Conservation (phyloP, 208 protist genomes). For the Wallacemonas sp. region DNA sequence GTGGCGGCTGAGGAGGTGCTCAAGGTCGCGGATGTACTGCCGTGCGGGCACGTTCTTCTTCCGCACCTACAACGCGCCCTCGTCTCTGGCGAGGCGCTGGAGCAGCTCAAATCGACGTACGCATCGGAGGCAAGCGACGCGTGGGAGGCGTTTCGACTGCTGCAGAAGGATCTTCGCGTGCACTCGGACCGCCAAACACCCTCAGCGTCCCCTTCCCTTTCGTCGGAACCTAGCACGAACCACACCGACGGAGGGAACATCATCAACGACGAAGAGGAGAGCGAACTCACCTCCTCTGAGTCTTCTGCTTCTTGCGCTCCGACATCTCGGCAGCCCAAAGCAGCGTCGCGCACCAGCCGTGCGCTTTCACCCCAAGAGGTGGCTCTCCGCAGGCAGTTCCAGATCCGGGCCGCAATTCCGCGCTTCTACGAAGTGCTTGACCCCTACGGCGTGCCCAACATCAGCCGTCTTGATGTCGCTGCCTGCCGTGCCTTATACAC, state of each 20-base stretch:
- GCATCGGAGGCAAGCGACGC: neutral
- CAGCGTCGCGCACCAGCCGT: neutral
- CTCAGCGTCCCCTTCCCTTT: too few relatives aligned
- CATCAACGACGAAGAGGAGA: neutral
- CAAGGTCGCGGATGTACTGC: conserved; percentile 53
- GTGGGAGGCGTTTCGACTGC: conserved; percentile 9
- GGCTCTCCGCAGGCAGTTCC: conserved; percentile 22
- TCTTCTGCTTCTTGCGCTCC: too few relatives aligned
- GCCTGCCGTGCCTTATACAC: conserved; percentile 40
- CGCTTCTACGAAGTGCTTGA: conserved; percentile 43
- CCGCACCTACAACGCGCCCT: conserved; percentile 25
- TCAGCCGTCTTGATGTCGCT: conserved; percentile 15
- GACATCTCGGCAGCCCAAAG: too few relatives aligned
- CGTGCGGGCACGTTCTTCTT: conserved; percentile 56
- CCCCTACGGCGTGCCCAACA: conserved; percentile 67
- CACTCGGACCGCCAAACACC: too few relatives aligned
- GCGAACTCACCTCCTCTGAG: too few relatives aligned
- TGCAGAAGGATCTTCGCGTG: conserved; percentile 3
- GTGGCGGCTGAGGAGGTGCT: conserved; percentile 42
- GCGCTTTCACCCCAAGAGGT: conserved; percentile 19
- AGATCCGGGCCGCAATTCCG: conserved; percentile 29
- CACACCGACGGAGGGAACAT: too few relatives aligned
- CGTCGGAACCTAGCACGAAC: too few relatives aligned
- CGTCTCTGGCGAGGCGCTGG: conserved; percentile 30
- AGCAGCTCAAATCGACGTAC: conserved; percentile 21